These are phyloP conservation scores for Brassica juncea DNA, from an alignment of 345 rosid genomes.

Conservation along the genomic window DNA sequence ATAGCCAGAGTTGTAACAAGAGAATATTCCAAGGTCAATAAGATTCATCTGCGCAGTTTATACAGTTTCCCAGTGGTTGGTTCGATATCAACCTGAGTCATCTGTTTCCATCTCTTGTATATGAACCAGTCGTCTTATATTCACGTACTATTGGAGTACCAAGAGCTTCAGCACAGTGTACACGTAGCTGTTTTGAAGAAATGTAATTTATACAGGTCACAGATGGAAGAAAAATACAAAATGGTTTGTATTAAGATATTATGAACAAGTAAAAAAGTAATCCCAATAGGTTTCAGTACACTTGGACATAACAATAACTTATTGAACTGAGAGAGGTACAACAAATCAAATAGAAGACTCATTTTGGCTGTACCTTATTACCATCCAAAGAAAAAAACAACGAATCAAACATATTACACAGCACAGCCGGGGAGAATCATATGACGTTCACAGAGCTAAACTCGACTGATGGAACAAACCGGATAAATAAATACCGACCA, in stretches of 20 bases:
- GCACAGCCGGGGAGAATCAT: slow-evolving; percentile 33
- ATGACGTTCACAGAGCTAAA: slow-evolving; percentile 30
- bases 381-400: slow-evolving; percentile 23
- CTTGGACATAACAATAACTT: slow-evolving; percentile 26
- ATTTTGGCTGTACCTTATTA: slow-evolving; percentile 40
- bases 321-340: slow-evolving; percentile 32
- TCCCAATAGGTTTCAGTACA: slow-evolving; percentile 17
- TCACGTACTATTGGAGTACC: slow-evolving; percentile 92
- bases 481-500: slow-evolving; percentile 39
- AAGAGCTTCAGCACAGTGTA: slow-evolving; percentile 91
- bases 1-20: not conserved
- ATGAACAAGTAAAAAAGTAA: not conserved
- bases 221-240: too few relatives aligned
- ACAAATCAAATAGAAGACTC: slow-evolving; percentile 33
- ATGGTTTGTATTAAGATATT: too few relatives aligned
- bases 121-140: too few relatives aligned
- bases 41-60: slow-evolving; percentile 50
- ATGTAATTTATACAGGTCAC: too few relatives aligned
- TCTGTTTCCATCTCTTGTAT: slow-evolving; percentile 84
- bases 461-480: slow-evolving; percentile 31
- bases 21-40: not conserved
- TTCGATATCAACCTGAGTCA: slow-evolving; percentile 66
- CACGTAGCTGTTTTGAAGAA: slow-evolving; percentile 58
- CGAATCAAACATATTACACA: slow-evolving; percentile 41
- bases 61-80: slow-evolving; percentile 69